Evolutionary conservation across 495 filamentous ascomycete genomes (phyloP).

Genomic region (Tuber calosporum): DNA sequence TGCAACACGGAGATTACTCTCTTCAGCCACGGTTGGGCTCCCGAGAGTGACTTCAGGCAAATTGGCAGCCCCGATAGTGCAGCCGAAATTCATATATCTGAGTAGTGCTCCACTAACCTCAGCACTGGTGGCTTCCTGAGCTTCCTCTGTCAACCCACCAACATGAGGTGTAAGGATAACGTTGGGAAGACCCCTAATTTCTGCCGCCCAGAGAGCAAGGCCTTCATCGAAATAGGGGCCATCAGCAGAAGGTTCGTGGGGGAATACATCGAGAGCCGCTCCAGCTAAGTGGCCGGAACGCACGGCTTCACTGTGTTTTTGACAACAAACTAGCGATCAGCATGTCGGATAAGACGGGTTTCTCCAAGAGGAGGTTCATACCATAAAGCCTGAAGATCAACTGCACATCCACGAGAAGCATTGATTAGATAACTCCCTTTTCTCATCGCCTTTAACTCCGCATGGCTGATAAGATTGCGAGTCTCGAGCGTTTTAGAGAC

Average conservation of each 20-base stretch:
- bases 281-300: slow-evolving; percentile 82
- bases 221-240: slow-evolving; percentile 84
- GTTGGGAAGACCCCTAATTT: slow-evolving; percentile 79
- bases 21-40: slow-evolving; percentile 76
- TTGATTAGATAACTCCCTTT: slow-evolving; percentile 90
- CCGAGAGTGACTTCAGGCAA: slow-evolving; percentile 85
- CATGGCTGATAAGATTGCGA: slow-evolving; percentile 71
- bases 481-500: slow-evolving; percentile 92
- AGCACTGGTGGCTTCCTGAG: slow-evolving; percentile 89
- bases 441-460: slow-evolving; percentile 83
- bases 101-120: slow-evolving; percentile 84
- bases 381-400: slow-evolving; percentile 79
- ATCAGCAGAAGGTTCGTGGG: slow-evolving; percentile 85
- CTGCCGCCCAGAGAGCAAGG: slow-evolving; percentile 81
- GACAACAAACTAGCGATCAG: neutral
- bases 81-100: slow-evolving; percentile 86
- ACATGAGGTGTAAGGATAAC: slow-evolving; percentile 94
- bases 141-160: slow-evolving; percentile 92
- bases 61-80: slow-evolving; percentile 82
- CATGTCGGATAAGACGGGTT: neutral
- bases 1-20: slow-evolving; percentile 79
- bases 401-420: slow-evolving; percentile 83
- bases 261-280: slow-evolving; percentile 93
- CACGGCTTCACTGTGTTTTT: slow-evolving; percentile 55
- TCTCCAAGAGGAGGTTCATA: neutral